A percentile compares a stretch with the other conserved stretches of the same genome.
phyloP scores from a whole-genome alignment of 140 eudicot species.

The Ambrosia hybrid region DNA sequence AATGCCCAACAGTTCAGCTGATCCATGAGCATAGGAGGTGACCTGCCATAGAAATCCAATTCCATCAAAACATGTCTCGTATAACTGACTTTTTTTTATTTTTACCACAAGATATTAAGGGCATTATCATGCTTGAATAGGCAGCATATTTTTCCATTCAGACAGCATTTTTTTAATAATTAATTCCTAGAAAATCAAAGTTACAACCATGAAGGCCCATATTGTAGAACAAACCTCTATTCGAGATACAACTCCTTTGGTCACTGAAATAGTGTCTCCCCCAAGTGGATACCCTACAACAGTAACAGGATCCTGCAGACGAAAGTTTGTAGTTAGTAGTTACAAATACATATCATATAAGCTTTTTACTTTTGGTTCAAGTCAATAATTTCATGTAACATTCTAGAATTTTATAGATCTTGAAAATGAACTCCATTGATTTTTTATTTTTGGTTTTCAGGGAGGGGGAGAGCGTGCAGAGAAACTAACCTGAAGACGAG shows the following conservation, averaged over 20 bases:
- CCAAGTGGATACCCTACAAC: slow-evolving; percentile 99
- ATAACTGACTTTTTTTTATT: background rate
- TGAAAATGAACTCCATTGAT: slow-evolving; percentile 4
- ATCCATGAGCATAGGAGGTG: slow-evolving; percentile 95
- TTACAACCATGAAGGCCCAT: slow-evolving; percentile 9
- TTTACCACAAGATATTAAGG: background rate
- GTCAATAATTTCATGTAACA: background rate
- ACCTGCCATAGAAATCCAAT: slow-evolving; percentile 48
- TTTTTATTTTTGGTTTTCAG: background rate
- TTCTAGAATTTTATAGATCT: background rate
- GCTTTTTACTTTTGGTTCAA: slow-evolving; percentile 2
- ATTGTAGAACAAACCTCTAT: slow-evolving; percentile 69
- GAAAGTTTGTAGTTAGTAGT: slow-evolving; percentile 3
- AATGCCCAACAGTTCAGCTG: slow-evolving; percentile 87
- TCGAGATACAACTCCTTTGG: slow-evolving; percentile 98
- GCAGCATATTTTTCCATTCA: background rate
- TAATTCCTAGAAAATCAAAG: slow-evolving; percentile 8
- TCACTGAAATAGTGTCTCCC: slow-evolving; percentile 97
- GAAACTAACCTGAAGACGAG: slow-evolving; percentile 78
- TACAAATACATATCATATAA: slow-evolving; percentile 20
- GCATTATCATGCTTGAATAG: background rate
- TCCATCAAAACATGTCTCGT: background rate
- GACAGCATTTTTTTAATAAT: slow-evolving; percentile 1
- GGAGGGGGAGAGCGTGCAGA: background rate
- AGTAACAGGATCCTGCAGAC: slow-evolving; percentile 82